phyloP scores from a whole-genome alignment of 2,329 filamentous ascomycete genomes.

The Colletotrichum coccodes region DNA sequence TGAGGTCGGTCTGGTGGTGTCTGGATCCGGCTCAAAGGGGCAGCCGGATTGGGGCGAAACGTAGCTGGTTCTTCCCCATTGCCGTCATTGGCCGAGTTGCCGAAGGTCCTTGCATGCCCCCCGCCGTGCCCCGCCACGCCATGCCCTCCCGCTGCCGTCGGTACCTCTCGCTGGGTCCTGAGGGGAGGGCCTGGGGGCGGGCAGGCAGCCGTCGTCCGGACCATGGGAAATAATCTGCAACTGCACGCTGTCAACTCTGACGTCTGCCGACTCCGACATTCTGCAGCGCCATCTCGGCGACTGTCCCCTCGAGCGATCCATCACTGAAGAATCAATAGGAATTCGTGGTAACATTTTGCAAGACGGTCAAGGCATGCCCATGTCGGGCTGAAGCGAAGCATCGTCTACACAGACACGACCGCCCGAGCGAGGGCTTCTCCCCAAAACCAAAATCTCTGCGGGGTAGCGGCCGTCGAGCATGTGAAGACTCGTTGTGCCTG shows the following conservation, averaged over 20 bases:
- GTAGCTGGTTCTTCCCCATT: conserved; percentile 34
- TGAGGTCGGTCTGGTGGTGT: conserved; percentile 1
- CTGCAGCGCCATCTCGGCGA: conserved; percentile 13
- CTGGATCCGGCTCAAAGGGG: conserved; percentile 50
- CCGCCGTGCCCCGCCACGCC: conserved; percentile 31
- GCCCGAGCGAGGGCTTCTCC: neutral
- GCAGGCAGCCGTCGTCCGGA: neutral
- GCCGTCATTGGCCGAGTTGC: conserved; percentile 59
- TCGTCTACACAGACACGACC: neutral
- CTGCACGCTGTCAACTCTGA: conserved; percentile 9
- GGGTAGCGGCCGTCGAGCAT: conserved; percentile 22
- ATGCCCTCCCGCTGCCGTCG: neutral
- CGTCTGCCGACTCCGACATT: conserved; percentile 20
- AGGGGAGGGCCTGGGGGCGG: neutral
- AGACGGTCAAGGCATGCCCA: neutral
- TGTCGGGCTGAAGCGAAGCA: neutral
- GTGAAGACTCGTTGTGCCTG: conserved; percentile 23
- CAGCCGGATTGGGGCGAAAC: conserved; percentile 34
- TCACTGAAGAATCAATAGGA: neutral
- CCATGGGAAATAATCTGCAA: conserved; percentile 23
- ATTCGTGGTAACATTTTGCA: no score
- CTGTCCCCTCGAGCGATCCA: neutral
- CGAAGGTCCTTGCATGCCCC: conserved; percentile 42
- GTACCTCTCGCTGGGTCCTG: neutral
- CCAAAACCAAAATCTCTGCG: conserved; percentile 11